These are phyloP conservation scores for Penicillium macrosclerotiorum DNA, from an alignment of 495 filamentous ascomycete genomes.

Conservation along the genomic window DNA sequence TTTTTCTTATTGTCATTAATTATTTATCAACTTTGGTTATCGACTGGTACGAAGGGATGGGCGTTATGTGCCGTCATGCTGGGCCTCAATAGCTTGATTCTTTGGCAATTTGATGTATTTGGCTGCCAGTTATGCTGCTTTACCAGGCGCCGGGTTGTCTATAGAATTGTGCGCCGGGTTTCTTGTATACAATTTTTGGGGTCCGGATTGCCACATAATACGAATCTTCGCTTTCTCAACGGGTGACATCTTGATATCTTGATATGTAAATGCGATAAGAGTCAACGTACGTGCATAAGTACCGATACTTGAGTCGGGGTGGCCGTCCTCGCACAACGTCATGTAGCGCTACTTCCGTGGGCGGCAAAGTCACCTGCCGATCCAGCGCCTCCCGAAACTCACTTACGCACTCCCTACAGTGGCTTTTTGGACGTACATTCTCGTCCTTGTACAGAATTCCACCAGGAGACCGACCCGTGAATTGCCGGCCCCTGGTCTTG, in stretches of 20 bases:
- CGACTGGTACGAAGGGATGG: background rate
- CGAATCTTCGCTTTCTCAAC: background rate
- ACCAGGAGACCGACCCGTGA: background rate
- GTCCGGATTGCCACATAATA: constrained; percentile 6
- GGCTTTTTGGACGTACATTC: background rate
- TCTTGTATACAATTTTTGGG: constrained; percentile 16
- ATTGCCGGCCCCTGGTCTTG: constrained; percentile 1
- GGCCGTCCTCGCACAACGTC: constrained; percentile 6
- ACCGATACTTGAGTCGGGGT: constrained; percentile 10
- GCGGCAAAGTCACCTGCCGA: constrained; percentile 31
- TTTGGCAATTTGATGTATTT: background rate
- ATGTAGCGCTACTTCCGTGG: constrained; percentile 24
- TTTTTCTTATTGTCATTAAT: background rate
- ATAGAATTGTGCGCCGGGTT: constrained; percentile 19
- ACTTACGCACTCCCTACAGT: constrained; percentile 1
- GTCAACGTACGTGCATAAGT: constrained; percentile 1
- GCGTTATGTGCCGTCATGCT: no score
- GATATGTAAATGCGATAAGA: background rate
- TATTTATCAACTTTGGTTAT: background rate
- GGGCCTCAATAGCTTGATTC: no score
- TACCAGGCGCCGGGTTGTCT: constrained; percentile 15
- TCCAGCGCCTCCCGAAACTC: constrained; percentile 16
- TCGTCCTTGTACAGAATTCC: constrained; percentile 5
- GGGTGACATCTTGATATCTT: background rate
- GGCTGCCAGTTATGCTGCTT: background rate